These are phyloP conservation scores for Solanum corneliomulleri DNA, from an alignment of 257 asterid species.

Conservation along the genomic window DNA sequence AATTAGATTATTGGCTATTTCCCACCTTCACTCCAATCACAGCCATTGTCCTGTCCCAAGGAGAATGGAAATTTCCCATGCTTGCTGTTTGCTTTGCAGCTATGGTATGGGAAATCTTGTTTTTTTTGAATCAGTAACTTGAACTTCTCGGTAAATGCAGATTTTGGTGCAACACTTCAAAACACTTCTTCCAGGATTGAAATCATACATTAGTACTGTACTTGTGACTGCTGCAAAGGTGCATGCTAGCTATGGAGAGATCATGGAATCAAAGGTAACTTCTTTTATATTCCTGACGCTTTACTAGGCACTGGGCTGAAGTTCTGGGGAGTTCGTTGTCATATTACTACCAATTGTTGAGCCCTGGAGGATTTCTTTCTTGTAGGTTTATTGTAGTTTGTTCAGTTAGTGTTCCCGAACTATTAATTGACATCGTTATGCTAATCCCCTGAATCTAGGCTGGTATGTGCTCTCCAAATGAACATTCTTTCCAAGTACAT, in stretches of 20 bases:
- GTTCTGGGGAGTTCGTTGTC: background rate
- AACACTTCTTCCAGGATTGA: slow-evolving; percentile 80
- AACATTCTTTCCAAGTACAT: slow-evolving; percentile 78
- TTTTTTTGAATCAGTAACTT: background rate
- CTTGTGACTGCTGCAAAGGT: slow-evolving; percentile 84
- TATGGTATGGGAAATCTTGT: background rate
- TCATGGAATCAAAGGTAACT: slow-evolving; percentile 78
- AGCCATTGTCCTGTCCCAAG: background rate
- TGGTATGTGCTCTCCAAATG: slow-evolving; percentile 5
- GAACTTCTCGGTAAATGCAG: slow-evolving; percentile 18
- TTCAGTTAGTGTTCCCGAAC: background rate
- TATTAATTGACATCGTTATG: background rate
- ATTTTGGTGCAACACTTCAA: slow-evolving; percentile 77
- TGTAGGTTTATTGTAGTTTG: background rate
- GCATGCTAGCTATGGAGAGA: slow-evolving; percentile 77
- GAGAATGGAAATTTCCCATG: background rate
- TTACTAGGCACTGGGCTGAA: background rate
- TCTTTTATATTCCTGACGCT: background rate
- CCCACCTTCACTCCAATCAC: background rate
- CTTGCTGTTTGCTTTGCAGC: background rate
- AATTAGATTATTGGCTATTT: no score
- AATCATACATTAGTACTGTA: slow-evolving; percentile 60
- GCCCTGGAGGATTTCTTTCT: background rate
- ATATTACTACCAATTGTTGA: background rate
- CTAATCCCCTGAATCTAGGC: slow-evolving; percentile 40